phyloP scores from a whole-genome alignment of 108 stramenopile species.

The Cyclostephanos tholiformis region DNA sequence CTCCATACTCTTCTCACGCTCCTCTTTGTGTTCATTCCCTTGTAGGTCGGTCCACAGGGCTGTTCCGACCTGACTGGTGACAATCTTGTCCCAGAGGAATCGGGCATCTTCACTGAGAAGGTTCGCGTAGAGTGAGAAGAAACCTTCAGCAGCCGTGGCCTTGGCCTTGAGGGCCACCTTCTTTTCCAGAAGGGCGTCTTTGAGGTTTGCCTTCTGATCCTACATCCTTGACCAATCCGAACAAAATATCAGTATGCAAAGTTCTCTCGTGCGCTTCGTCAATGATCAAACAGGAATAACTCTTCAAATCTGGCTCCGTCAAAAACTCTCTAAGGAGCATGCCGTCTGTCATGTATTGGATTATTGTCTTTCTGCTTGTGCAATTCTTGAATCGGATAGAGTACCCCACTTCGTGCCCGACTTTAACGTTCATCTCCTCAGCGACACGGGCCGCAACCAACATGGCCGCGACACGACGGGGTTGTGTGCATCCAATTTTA shows the following conservation, averaged over 20 bases:
- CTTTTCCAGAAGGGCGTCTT: no score
- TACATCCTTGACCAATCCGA: slow-evolving; percentile 97
- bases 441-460: slow-evolving; percentile 97
- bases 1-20: no score
- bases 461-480: slow-evolving; percentile 99
- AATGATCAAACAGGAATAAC: slow-evolving; percentile 95
- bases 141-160: no score
- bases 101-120: no score
- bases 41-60: no score
- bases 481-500: slow-evolving; percentile 97
- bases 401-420: slow-evolving; percentile 99
- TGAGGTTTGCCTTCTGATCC: no score
- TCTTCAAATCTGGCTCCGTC: slow-evolving; percentile 94
- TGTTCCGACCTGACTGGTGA: no score
- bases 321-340: slow-evolving; percentile 97
- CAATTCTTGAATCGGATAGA: slow-evolving; percentile 99
- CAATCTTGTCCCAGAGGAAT: no score
- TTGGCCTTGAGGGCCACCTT: no score
- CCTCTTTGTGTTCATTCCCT: no score
- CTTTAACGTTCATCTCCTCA: slow-evolving; percentile 93
- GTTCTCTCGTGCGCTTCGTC: slow-evolving; percentile 99
- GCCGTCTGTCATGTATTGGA: slow-evolving; percentile 98
- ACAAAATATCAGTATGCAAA: slow-evolving; percentile 96
- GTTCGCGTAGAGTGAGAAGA: no score
- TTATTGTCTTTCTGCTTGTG: slow-evolving; percentile 89